phyloP scores from a whole-genome alignment of 2,329 filamentous ascomycete species.

The Mariannaea sp. region DNA sequence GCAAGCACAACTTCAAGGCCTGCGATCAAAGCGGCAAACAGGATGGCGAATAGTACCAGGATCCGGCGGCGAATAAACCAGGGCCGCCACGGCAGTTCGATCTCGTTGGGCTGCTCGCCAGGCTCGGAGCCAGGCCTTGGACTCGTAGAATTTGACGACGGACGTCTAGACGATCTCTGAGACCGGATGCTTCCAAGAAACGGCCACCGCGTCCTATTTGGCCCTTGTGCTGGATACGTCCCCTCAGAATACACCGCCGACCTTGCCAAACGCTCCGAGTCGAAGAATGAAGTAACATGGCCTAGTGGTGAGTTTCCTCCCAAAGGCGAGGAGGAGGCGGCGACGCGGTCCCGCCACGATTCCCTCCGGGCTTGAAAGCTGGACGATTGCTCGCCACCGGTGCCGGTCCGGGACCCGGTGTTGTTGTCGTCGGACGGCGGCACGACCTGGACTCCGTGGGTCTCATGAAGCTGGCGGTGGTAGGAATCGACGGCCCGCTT shows the following conservation, averaged over 20 bases:
- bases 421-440: slow-evolving; percentile 17
- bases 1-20: slow-evolving; percentile 40
- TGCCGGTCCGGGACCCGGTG: neutral
- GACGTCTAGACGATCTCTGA: slow-evolving; percentile 21
- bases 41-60: slow-evolving; percentile 37
- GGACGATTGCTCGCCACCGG: slow-evolving; percentile 26
- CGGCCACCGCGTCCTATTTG: slow-evolving; percentile 30
- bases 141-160: slow-evolving; percentile 17
- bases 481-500: slow-evolving; percentile 36
- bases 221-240: slow-evolving; percentile 13
- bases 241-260: slow-evolving; percentile 27
- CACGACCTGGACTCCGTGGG: slow-evolving; percentile 31
- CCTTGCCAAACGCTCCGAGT: slow-evolving; percentile 33
- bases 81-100: slow-evolving; percentile 43
- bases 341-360: slow-evolving; percentile 11
- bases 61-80: slow-evolving; percentile 43
- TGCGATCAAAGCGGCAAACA: slow-evolving; percentile 38
- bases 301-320: slow-evolving; percentile 14
- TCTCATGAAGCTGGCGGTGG: slow-evolving; percentile 34
- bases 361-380: slow-evolving; percentile 28
- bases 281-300: slow-evolving; percentile 35
- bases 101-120: slow-evolving; percentile 32
- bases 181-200: slow-evolving; percentile 37
- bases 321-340: slow-evolving; percentile 11
- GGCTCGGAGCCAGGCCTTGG: slow-evolving; percentile 17